phyloP scores from a whole-genome alignment of 768 basidiomycete species.

The Lentinula detonsa region DNA sequence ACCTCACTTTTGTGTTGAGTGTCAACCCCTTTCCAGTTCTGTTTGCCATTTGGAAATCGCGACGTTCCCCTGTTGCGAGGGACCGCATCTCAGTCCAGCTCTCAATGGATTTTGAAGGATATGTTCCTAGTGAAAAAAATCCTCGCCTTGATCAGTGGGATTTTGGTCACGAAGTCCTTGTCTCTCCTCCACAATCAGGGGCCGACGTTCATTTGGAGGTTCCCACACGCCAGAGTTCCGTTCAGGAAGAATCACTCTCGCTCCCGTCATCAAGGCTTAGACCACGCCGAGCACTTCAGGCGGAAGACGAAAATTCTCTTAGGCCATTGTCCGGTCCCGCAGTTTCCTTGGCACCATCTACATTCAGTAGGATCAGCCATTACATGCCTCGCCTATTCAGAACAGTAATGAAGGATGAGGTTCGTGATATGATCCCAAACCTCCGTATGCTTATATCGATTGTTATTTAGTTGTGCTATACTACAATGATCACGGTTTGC shows the following conservation, averaged over 20 bases:
- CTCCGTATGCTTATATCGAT: background rate
- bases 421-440: conserved; percentile 18
- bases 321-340: conserved; percentile 6
- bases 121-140: conserved; percentile 14
- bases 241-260: background rate
- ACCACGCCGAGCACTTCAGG: background rate
- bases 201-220: background rate
- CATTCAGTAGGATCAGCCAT: conserved; percentile 37
- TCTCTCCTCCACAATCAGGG: background rate
- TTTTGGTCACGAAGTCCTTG: conserved; percentile 28
- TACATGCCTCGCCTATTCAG: conserved; percentile 48
- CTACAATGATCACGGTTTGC: conserved; percentile 43
- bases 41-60: conserved; percentile 50
- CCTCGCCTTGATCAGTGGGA: conserved; percentile 50
- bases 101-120: conserved; percentile 30
- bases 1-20: conserved; percentile 7
- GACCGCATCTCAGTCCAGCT: conserved; percentile 50
- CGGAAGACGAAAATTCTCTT: background rate
- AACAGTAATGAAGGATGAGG: conserved; percentile 58
- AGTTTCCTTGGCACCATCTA: conserved; percentile 22
- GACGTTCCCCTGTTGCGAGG: conserved; percentile 40
- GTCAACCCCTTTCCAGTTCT: conserved; percentile 30
- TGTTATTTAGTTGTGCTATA: conserved; percentile 41
- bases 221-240: background rate
- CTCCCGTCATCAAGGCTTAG: background rate